Base-by-base conservation (phyloP, 2,329 filamentous ascomycete species). In the Alternaria sp. region DNA sequence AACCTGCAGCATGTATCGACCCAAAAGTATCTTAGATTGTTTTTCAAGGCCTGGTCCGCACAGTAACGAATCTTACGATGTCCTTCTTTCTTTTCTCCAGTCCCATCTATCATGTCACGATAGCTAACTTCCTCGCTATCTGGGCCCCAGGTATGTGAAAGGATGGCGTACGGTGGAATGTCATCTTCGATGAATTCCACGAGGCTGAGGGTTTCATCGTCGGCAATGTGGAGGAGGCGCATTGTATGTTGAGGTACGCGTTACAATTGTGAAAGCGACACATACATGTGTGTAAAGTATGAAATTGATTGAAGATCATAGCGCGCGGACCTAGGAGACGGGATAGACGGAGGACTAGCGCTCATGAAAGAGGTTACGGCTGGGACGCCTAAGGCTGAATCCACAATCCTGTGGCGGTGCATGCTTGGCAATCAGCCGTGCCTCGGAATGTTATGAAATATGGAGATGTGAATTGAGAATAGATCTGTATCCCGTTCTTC, bases 1-100 rank as follows among this genome's bases (percentile, higher is more conserved):
- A 1, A 59, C 57, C 57, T 72, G 44, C 68, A 70, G 40, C 64
- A 71, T 2, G 69, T 70, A 19, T 68, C 67, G 1, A 69, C 57
- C 67, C 64, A 71, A 9, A 67, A 62, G 6, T 66, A 66, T 9
- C 40, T 23, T 19, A 70, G 15, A 3, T 60, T 54, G 49, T 70
- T 62, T 12, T 40, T 52, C 13, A 57, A 62, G 45, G 59, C 61
- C 54, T 70, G 65, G 3, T 9, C 19, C 3, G 59, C 62, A 11
- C 68, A 76, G 6, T 64, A 67, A 5, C 10, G 40, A 21, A 73
- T 59, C 40, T 69, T 66, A 1, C 47, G 6, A 21, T 63, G 64
- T 3, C 63, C 64, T 4, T 28, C 8, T 46, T 68, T 64, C 6
- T 59, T 5, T 10, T 47, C 9, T 3, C 51, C 58, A 8, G 50